Evolutionary conservation across 129 eudicot genomes (phyloP), one percentile per base, ranked within the genome.

Genomic region (Helichrysum umbraculigerum): DNA sequence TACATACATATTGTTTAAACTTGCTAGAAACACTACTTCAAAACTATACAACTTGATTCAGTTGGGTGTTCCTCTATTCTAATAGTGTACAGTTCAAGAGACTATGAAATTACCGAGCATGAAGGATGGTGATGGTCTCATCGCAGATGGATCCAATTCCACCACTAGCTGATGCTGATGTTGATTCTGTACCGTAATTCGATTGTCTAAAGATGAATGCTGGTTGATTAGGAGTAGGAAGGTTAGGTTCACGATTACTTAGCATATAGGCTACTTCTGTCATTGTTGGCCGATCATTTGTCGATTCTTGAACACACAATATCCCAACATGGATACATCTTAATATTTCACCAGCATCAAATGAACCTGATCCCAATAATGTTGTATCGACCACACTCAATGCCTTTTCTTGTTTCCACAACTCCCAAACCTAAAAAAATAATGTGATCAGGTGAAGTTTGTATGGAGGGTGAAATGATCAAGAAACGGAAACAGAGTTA

Each of bases 311-410:
- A 37, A 87, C 91, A 68, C 96, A 89, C 44, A 89, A 30, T 2
- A 89, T 86, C 33, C 89, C 89, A 0, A 85, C 61, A 56, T 89
- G 91, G 34, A 89, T 83, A 80, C 96, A 85, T 68, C 86, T 72
- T 33, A 61, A 15, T n/a, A 87, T 85, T 77, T 89, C 90, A 16
- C 12, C 51, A 0, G 64, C 70, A 63, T 65, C 54, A 21, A 30
- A 81, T 56, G 88, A 68, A 15, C 66, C 78, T 10, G 66, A 56
- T 34, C 71, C 50, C n/a, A 66, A 76, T 77, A 86, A 30, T 3
- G 78, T 29, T 67, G 89, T 25, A 84, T 87, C 96, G 25, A 87
- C 81, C 21, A 85, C 20, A 4, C 47, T 73, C 59, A 78, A 33
- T 3, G 86, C 70, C 15, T 21, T 79, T 6, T 83, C 88, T 77